Base-by-base conservation (phyloP, 2,329 filamentous ascomycete species). In the Talaromyces pinophilus region DNA sequence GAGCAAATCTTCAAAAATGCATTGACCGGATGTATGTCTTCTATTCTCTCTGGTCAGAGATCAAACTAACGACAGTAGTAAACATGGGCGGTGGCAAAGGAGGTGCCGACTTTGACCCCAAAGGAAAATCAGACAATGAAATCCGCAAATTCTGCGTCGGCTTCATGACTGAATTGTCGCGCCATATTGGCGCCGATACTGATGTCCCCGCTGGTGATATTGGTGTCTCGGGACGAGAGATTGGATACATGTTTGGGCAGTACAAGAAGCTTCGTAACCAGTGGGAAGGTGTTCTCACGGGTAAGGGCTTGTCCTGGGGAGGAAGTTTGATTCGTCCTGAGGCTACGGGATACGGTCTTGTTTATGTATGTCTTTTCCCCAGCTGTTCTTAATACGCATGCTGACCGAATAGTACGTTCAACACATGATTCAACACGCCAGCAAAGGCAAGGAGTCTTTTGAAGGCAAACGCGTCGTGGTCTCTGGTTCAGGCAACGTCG, bases 1-100 rank as follows among this genome's bases (percentile, higher is more conserved):
- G 95, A 99, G 88, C 95, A 98, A 85, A 96, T 94, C 83, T 98
- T 98, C 87, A 98, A 98, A 88, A 98, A 98, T 92, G 95, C 95
- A 72, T 85, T 98, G 73, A 98, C 95, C 69, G 95, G 95, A 77
- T 83, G 91, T 93, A 84, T 85, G 91, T 88, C 48, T 17, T 28
- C 5, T 17, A 17, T 17, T 48, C 59, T 63, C 15, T 19, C 44
- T 17, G 25, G 3, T 4, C 28, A 15, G n/a, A 35, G 17, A 15
- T 15, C 13, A 19, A 30, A 44, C 59, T 66, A 15, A 62, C 60
- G 17, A 22, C 30, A 57, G 22, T 68, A 91, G 88, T 96, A 76
- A 92, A 88, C 84, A 97, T 99, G 89, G 95, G 95, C 71, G 95
- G 95, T 83, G 95, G 91, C 77, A 98, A 98, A 86, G 95, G 95